Evolutionary conservation across 2,329 filamentous ascomycete species (phyloP).

Genomic region (Esteya vermicola): DNA sequence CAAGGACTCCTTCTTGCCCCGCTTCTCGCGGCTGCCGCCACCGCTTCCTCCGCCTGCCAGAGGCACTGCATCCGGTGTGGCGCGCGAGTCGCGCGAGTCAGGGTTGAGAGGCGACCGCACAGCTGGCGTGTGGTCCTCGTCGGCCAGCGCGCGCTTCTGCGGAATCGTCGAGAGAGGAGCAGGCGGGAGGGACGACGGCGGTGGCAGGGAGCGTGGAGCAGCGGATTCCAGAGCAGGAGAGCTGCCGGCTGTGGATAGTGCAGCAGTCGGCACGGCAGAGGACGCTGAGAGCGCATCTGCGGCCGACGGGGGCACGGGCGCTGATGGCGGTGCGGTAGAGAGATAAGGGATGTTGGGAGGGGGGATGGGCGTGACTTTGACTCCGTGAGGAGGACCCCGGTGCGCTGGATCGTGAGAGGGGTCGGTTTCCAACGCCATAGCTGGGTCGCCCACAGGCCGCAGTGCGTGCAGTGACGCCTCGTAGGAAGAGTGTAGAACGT

Average conservation of each 20-base stretch:
- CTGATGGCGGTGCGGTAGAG: background rate
- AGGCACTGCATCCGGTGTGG: conserved; percentile 14
- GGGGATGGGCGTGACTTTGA: conserved; percentile 11
- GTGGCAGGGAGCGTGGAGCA: too few species aligned
- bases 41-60: too few species aligned
- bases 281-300: too few species aligned
- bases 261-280: too few species aligned
- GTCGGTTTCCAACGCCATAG: conserved; percentile 5
- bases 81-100: conserved; percentile 21
- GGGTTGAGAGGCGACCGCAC: conserved; percentile 65
- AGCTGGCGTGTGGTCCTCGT: conserved; percentile 56
- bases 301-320: background rate
- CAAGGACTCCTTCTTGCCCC: conserved; percentile 50
- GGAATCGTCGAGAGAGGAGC: conserved; percentile 30
- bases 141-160: conserved; percentile 46
- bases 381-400: conserved; percentile 1
- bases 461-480: background rate
- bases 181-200: background rate
- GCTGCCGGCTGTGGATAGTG: too few species aligned
- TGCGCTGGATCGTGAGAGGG: background rate
- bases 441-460: background rate
- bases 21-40: conserved; percentile 40
- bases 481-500: background rate
- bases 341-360: conserved; percentile 9
- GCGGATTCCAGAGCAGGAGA: too few species aligned